Evolutionary conservation across 441 rosid species (phyloP), one percentile per base, ranked within the genome.

Genomic region (Jatropha podagrica): DNA sequence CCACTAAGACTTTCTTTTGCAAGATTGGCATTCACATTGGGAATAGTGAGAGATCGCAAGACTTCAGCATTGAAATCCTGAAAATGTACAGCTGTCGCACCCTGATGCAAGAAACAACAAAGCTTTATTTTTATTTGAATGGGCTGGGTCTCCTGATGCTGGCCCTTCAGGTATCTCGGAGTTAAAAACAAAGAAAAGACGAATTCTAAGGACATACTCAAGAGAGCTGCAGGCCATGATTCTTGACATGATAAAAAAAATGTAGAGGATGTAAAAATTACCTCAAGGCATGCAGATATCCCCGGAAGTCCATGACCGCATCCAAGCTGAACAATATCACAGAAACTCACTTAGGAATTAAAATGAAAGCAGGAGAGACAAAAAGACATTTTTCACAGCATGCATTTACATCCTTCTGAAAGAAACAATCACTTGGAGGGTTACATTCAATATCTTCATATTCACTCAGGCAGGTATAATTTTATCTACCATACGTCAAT

Each of bases 1-100:
- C 38, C 72, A 56, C 67, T 54, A 7, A 61, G 72, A 65, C 75
- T 61, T 72, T 73, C 80, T 68, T 84, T 73, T 1, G 80, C 72
- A 32, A 88, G 77, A 79, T 93, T 95, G 32, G 81, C 88, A 72
- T 88, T 87, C 26, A 87, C 80, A 83, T 92, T 92, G 1, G 97
- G 95, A 78, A 95, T 88, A 46, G 98, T 95, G 73, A 93, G 96
- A 82, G 90, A 86, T 55, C 61, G 86, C 69, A 95, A 83, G 66
- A 95, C 98, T 88, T 93, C 97, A 40, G 92, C 90, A 82, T 92
- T 93, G 77, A 93, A 93, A 85, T 95, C 99, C 81, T 95, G 98
- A 71, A 95, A 88, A 86, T 93, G 98, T 58, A 87, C 76, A 1
- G 71, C 78, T 20, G 79, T 51, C 84, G 98, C 92, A 83, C 91